A percentile compares a stretch with the other conserved stretches of the same genome.
These are phyloP conservation scores for Pseudozyma flocculosa DNA, from an alignment of 1,284 basidiomycete species.

Conservation along the genomic window DNA sequence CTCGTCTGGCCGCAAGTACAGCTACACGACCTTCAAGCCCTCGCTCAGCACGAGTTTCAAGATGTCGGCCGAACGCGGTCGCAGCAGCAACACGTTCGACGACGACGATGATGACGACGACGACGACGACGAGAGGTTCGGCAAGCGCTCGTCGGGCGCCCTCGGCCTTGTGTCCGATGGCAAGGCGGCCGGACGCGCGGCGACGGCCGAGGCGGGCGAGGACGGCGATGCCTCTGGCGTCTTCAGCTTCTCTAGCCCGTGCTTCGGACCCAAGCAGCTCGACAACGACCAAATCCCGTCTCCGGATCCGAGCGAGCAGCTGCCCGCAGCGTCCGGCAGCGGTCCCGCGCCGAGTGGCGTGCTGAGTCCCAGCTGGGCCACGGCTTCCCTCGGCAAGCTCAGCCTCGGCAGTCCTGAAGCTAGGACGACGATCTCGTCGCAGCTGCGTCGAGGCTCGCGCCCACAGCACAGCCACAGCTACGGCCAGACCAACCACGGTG, in stretches of 20 bases:
- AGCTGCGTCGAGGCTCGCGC: conserved; percentile 18
- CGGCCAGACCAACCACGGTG: conserved; percentile 1
- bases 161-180: neutral
- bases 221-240: conserved; percentile 40
- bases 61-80: conserved; percentile 47
- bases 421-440: conserved; percentile 14
- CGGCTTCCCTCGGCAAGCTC: conserved; percentile 37
- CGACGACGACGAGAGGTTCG: conserved; percentile 35
- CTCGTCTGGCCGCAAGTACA: conserved; percentile 35
- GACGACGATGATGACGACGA: conserved; percentile 38
- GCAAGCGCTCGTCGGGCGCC: conserved; percentile 7
- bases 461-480: conserved; percentile 22
- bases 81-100: conserved; percentile 12
- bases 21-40: conserved; percentile 36
- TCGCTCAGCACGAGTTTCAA: conserved; percentile 48
- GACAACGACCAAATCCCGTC: conserved; percentile 29
- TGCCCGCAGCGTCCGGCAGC: conserved; percentile 13
- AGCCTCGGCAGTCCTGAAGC: conserved; percentile 35
- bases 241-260: conserved; percentile 49
- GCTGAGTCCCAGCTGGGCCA: conserved; percentile 43
- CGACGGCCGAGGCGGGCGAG: conserved; percentile 24
- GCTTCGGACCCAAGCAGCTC: conserved; percentile 42
- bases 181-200: conserved; percentile 9
- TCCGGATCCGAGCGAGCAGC: conserved; percentile 25
- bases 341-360: conserved; percentile 11